phyloP scores from a whole-genome alignment of 805 yeast species.

The Hemisphaericaspora nanyangensis region DNA sequence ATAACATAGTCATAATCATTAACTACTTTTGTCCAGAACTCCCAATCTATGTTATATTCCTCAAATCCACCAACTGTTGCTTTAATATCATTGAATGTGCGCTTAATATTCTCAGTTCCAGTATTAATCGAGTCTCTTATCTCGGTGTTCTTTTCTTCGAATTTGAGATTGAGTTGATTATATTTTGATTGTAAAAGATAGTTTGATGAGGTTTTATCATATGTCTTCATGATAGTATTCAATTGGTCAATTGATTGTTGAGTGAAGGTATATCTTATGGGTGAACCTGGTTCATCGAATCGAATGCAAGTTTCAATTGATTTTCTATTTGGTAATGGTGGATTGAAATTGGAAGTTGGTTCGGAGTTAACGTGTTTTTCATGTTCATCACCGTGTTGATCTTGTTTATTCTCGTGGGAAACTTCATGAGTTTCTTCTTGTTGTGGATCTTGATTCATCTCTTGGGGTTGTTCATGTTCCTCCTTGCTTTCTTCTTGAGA shows the following conservation, averaged over 20 bases:
- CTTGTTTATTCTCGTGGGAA: not conserved
- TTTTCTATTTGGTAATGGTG: slow-evolving; percentile 33
- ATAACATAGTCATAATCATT: slow-evolving; percentile 72
- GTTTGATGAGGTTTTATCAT: slow-evolving; percentile 23
- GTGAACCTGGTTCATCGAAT: slow-evolving; percentile 19
- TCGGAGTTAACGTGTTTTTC: not conserved
- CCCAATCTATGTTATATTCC: slow-evolving; percentile 61
- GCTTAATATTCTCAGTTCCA: slow-evolving; percentile 36
- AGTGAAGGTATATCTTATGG: slow-evolving; percentile 1
- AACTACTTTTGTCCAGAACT: slow-evolving; percentile 82
- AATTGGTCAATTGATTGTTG: slow-evolving; percentile 9
- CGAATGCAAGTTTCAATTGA: slow-evolving; percentile 20
- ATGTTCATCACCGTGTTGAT: not conserved
- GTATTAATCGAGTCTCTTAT: slow-evolving; percentile 44
- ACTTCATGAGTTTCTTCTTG: not conserved
- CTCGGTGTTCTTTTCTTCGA: slow-evolving; percentile 45
- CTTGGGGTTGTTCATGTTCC: slow-evolving; percentile 2
- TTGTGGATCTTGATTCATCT: no score
- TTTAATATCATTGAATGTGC: slow-evolving; percentile 45
- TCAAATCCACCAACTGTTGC: slow-evolving; percentile 43
- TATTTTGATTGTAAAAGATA: slow-evolving; percentile 60
- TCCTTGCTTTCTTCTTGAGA: slow-evolving; percentile 3
- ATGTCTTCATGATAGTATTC: slow-evolving; percentile 15
- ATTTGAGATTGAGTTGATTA: slow-evolving; percentile 51
- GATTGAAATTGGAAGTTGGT: slow-evolving; percentile 8